Evolutionary conservation across 2,329 filamentous ascomycete species (phyloP).

Genomic region (Colletotrichum eleusines): DNA sequence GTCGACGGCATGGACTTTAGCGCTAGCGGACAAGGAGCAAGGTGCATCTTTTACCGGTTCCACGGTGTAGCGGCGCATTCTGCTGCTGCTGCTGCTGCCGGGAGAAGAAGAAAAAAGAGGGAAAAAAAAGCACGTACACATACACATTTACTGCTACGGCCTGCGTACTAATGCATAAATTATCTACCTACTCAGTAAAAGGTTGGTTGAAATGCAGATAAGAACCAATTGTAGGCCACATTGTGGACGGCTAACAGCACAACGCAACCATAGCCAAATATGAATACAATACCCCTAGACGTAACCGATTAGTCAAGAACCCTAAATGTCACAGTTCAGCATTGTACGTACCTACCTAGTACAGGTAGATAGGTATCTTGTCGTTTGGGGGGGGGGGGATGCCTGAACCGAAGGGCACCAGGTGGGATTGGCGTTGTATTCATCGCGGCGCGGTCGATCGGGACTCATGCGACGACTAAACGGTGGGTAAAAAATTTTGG

Average conservation of each 20-base stretch:
- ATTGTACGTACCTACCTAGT: neutral
- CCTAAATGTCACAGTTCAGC: too few relatives aligned
- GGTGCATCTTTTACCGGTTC: slow-evolving; percentile 2
- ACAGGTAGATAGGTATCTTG: neutral
- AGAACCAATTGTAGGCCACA: neutral
- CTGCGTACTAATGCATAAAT: neutral
- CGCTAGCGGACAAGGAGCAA: slow-evolving; percentile 25
- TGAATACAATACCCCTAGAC: neutral
- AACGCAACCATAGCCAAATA: neutral
- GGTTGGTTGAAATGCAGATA: too few relatives aligned
- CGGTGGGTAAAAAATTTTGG: neutral
- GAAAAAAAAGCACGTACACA: neutral
- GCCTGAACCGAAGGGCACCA: neutral
- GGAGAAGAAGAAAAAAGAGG: too few relatives aligned
- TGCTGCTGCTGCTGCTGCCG: too few relatives aligned
- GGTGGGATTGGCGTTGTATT: neutral
- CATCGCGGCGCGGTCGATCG: neutral
- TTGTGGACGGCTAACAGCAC: neutral
- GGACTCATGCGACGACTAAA: neutral
- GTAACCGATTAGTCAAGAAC: neutral
- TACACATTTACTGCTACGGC: neutral
- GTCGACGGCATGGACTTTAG: slow-evolving; percentile 21
- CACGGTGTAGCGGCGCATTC: slow-evolving; percentile 6
- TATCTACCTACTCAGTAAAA: neutral
- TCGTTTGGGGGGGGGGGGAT: neutral